A percentile compares a stretch with the other conserved stretches of the same genome.
These are phyloP conservation scores for Hypoxylon subgilvum DNA, from an alignment of 495 filamentous ascomycete genomes.

Conservation along the genomic window DNA sequence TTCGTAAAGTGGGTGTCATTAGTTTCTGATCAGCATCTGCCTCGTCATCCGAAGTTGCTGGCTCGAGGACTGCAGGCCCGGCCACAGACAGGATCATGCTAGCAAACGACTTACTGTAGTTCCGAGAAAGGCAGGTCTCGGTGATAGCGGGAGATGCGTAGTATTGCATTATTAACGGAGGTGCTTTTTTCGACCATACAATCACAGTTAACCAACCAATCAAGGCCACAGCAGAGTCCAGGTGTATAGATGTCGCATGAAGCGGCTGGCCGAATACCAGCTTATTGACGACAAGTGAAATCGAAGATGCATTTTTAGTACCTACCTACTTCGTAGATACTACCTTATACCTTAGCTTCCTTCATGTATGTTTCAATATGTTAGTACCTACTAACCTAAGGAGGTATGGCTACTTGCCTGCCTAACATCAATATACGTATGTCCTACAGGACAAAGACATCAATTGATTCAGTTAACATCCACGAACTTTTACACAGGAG, in stretches of 20 bases:
- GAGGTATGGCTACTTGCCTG: no score
- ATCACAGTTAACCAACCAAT: slow-evolving; percentile 23
- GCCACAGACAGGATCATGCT: slow-evolving; percentile 13
- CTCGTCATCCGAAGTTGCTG: slow-evolving; percentile 1
- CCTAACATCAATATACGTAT: no score
- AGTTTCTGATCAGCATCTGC: slow-evolving; percentile 3
- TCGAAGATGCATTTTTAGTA: not conserved
- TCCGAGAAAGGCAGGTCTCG: slow-evolving; percentile 19
- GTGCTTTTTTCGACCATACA: not conserved
- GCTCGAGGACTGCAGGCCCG: not conserved
- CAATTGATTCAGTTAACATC: no score
- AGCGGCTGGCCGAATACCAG: slow-evolving; percentile 7
- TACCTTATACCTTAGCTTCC: no score
- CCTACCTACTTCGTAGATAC: not conserved
- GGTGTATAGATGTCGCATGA: slow-evolving; percentile 16
- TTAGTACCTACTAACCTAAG: no score
- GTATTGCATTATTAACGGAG: not conserved
- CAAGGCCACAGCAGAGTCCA: slow-evolving; percentile 8
- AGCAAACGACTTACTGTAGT: not conserved
- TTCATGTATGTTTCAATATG: no score
- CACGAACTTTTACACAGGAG: no score
- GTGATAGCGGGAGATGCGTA: slow-evolving; percentile 1
- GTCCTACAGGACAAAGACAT: no score
- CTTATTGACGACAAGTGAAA: not conserved
- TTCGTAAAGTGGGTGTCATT: no score